Evolutionary conservation across 768 basidiomycete species (phyloP), one percentile per base, ranked within the genome.

Genomic region (Tricholoma bakamatsutake): DNA sequence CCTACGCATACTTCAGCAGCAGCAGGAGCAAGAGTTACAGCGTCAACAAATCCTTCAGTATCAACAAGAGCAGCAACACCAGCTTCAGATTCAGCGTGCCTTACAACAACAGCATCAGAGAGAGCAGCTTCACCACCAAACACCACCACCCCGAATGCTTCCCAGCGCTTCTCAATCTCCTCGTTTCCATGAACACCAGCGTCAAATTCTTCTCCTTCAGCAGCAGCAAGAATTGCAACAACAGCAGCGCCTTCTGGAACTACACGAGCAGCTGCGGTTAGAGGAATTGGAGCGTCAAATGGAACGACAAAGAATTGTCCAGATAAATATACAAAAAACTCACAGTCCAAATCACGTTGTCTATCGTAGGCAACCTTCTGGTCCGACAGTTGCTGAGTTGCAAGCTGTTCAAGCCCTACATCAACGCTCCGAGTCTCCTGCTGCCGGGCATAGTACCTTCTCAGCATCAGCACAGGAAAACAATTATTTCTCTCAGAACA

Each of bases 181-280:
- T n/a, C 81, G 87, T 17, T 88, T 90, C 68, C 80, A 86, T 55
- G 87, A 88, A 56, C 84, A 87, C 64, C 78, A 88, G 56, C 83
- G 87, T 46, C 88, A 88, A 64, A 78, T 84, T 51, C 66, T 87
- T 55, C 73, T 84, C 40, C 71, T 85, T 17, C 87, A 87, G 62
- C 83, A 87, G 57, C 83, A 88, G 60, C 82, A 87, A 61, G 80
- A 84, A 56, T 75, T 77, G 59, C 81, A 78, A 59, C 80, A 81
- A 59, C 82, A 84, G 59, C 74, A 81, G 60, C 80, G 81, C 43
- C 72, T 83, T 12, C 72, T 82, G 37, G 82, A 87, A 59, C 70
- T 83, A 28, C 83, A 87, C 61, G 84, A 87, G 54, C 85, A 85
- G 55, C 68, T 84, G 52, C 77, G 77, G 50, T 72, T 81, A 58